These are phyloP conservation scores for Aspergillus oerlinghausenensis DNA, from an alignment of 2,329 filamentous ascomycete species.

Conservation along the genomic window DNA sequence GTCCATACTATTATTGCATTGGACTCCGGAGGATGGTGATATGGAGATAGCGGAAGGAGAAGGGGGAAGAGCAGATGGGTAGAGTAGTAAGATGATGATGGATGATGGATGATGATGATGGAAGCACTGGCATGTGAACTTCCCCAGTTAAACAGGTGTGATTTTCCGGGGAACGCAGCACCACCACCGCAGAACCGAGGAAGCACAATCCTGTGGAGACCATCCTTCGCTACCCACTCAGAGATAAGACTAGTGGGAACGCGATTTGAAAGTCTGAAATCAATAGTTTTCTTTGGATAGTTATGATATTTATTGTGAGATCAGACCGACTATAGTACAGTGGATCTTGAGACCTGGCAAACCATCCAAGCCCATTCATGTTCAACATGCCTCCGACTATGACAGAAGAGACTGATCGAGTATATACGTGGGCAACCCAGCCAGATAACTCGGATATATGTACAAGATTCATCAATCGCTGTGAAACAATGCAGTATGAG, in stretches of 20 bases:
- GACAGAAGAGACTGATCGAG: background rate
- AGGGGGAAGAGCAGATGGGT: background rate
- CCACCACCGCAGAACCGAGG: background rate
- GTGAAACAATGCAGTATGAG: background rate
- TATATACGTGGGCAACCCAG: background rate
- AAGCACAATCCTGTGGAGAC: background rate
- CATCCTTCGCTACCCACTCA: background rate
- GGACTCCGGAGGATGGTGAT: background rate
- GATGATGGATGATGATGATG: background rate
- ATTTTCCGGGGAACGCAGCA: background rate
- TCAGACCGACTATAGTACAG: background rate
- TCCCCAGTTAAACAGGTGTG: background rate
- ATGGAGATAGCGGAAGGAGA: background rate
- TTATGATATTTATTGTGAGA: background rate
- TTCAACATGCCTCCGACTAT: background rate
- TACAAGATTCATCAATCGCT: background rate
- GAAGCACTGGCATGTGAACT: conserved; percentile 17
- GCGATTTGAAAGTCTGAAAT: background rate
- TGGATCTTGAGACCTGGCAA: background rate
- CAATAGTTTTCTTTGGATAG: background rate
- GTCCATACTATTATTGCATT: conserved; percentile 5
- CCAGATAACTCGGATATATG: background rate
- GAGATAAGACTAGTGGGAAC: background rate
- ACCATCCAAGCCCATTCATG: background rate
- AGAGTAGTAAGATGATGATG: background rate